Base-by-base conservation (phyloP, 1,284 basidiomycete genomes). In the Cutaneotrichosporon daszewskae region DNA sequence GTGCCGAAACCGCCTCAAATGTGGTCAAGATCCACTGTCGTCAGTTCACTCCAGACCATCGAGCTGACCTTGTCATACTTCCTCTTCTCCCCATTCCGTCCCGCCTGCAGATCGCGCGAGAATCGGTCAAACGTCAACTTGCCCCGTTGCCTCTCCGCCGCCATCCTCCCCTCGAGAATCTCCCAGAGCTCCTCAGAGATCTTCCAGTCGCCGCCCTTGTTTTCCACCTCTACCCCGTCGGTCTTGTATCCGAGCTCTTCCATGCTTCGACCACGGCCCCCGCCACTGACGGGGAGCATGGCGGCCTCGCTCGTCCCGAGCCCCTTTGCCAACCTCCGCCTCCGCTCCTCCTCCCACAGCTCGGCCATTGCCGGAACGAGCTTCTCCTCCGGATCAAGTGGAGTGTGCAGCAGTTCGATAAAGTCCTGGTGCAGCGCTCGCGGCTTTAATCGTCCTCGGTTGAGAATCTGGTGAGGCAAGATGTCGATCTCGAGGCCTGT, bases 341-440 rank as follows among this genome's bases (percentile, higher is more conserved):
- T 74, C 10, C 84, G 80, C 65, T 97, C 94, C 56, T 95, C 90
- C 43, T 92, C 86, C 94, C 94, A 98, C 1, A 98, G 75, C 65
- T 95, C 92, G 42, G 84, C 82, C 40, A 97, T 83, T 55, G 87
- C 84, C 22, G 83, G 77, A 0, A 98, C 86, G 19, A 95, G 78
- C 38, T 87, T 89, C 54, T 87, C 85, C 13, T 77, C 65, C 3
- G 82, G 75, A 16, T 49, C 74, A 7, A 72, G 49, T 0, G 65
- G 64, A n/a, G 57, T 75, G 64, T 43, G 76, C 65, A 55, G 81
- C 74, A 62, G 84, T 79, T 76, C 75, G 43, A 77, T 63, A 37
- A 89, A 78, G 51, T 79, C 79, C 64, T 87, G 79, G 55, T 94
- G 89, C 2, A 92, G 62, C 45, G 81, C 75, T 31, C 90, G 80